Percentiles rank a stretch among this genome's conserved stretches.
Evolutionary conservation across 2,329 filamentous ascomycete genomes (phyloP).

Genomic region (Trichocomaceae sp.): DNA sequence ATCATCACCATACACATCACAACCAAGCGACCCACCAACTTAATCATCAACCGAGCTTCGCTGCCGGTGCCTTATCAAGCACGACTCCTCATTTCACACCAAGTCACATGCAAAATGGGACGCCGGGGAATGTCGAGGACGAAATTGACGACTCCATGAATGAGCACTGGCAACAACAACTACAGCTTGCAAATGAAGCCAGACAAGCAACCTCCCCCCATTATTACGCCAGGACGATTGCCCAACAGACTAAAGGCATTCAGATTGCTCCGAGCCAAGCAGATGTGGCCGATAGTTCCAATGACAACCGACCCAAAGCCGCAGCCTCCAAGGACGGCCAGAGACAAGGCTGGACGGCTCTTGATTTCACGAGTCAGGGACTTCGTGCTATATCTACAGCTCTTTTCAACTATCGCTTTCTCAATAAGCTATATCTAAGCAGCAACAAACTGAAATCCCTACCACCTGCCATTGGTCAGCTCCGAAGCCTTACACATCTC

Average conservation of each 20-base stretch:
- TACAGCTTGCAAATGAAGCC: conserved; percentile 71
- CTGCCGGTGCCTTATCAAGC: conserved; percentile 40
- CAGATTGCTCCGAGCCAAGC: conserved; percentile 43
- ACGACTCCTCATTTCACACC: conserved; percentile 53
- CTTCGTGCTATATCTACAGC: conserved; percentile 71
- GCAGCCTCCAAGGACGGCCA: conserved; percentile 50
- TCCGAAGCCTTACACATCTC: conserved; percentile 73
- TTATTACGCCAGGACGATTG: conserved; percentile 56
- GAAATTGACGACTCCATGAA: conserved; percentile 53
- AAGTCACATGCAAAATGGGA: conserved; percentile 55
- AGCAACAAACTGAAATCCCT: conserved; percentile 81
- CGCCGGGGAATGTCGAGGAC: conserved; percentile 49
- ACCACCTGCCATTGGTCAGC: conserved; percentile 72
- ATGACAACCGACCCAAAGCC: conserved; percentile 59
- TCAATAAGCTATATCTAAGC: conserved; percentile 86
- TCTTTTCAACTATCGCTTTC: conserved; percentile 80
- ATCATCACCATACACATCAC: conserved; percentile 41
- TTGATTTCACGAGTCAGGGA: conserved; percentile 95
- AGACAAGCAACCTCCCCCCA: conserved; percentile 61
- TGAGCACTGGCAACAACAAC: conserved; percentile 81
- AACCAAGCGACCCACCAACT: conserved; percentile 38
- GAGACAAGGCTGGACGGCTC: conserved; percentile 80
- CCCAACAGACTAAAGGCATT: conserved; percentile 42
- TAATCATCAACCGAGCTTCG: conserved; percentile 46
- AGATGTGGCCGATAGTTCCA: conserved; percentile 42